These are phyloP conservation scores for Evansstolkia leycettana DNA, from an alignment of 495 filamentous ascomycete species.

Conservation along the genomic window DNA sequence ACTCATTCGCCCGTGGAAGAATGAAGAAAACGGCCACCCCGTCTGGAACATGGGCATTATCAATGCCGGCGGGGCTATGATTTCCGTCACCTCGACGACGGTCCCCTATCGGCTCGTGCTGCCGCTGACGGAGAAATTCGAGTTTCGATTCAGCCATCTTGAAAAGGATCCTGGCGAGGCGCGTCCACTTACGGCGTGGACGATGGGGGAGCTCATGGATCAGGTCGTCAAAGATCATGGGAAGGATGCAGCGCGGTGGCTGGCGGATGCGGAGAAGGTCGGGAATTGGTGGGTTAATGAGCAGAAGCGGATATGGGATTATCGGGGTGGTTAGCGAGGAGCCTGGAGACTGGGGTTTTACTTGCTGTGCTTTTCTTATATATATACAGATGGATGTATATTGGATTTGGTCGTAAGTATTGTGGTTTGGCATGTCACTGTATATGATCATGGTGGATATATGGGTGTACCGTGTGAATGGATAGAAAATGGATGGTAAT, in stretches of 20 bases:
- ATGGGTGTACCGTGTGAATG: too few relatives aligned
- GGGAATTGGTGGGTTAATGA: conserved; percentile 28
- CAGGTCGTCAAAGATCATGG: conserved; percentile 17
- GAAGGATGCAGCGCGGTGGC: conserved; percentile 23
- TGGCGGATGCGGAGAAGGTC: conserved; percentile 24
- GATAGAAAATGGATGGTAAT: too few relatives aligned
- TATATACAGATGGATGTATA: too few relatives aligned
- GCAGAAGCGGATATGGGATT: conserved; percentile 30
- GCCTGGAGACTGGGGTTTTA: too few relatives aligned
- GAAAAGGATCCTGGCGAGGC: conserved; percentile 24
- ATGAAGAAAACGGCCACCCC: conserved; percentile 1
- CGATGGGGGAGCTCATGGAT: conserved; percentile 10
- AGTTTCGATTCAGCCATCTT: conserved; percentile 27
- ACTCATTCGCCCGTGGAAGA: conserved; percentile 16
- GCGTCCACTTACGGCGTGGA: conserved; percentile 17
- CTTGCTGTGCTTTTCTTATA: too few relatives aligned
- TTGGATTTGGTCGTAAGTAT: too few relatives aligned
- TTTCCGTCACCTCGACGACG: conserved; percentile 22
- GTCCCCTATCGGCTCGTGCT: conserved; percentile 27
- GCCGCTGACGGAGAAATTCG: conserved; percentile 24
- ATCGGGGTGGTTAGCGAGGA: conserved; percentile 11
- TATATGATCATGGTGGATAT: too few relatives aligned
- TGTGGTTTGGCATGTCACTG: too few relatives aligned
- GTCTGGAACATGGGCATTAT: conserved; percentile 33
- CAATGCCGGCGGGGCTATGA: conserved; percentile 29